These are phyloP conservation scores for Lavandula angustifolia DNA, from an alignment of 257 asterid species.

Conservation along the genomic window DNA sequence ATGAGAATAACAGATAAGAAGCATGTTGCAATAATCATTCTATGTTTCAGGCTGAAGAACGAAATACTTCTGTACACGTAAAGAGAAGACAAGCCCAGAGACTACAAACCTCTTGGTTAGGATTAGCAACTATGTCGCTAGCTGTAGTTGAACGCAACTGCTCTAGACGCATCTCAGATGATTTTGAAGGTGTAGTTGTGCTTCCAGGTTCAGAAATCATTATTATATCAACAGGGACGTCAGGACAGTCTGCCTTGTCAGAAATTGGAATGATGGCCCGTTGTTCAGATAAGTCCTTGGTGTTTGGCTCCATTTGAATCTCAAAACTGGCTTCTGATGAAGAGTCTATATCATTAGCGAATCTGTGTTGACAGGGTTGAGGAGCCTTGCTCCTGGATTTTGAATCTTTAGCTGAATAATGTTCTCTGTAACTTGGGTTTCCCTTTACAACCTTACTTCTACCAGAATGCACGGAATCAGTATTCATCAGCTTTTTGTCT, in stretches of 20 bases:
- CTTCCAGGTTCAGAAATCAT: slow-evolving; percentile 44
- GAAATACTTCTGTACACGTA: slow-evolving; percentile 15
- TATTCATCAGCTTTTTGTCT: slow-evolving; percentile 32
- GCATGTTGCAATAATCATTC: slow-evolving; percentile 5
- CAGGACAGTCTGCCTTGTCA: slow-evolving; percentile 33
- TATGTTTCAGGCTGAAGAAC: not conserved
- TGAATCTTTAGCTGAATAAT: slow-evolving; percentile 37
- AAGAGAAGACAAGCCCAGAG: slow-evolving; percentile 52
- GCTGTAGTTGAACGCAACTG: slow-evolving; percentile 34
- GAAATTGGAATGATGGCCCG: slow-evolving; percentile 36
- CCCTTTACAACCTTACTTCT: slow-evolving; percentile 52
- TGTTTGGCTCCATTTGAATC: slow-evolving; percentile 46
- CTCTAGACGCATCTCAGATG: slow-evolving; percentile 37
- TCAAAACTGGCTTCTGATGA: slow-evolving; percentile 45
- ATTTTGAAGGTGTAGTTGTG: slow-evolving; percentile 35
- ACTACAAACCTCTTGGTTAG: slow-evolving; percentile 33
- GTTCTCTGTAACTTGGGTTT: slow-evolving; percentile 40
- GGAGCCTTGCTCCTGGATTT: slow-evolving; percentile 48
- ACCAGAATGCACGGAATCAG: slow-evolving; percentile 34
- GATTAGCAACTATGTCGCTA: slow-evolving; percentile 32
- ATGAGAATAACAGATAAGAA: slow-evolving; percentile 21
- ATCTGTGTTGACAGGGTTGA: slow-evolving; percentile 35
- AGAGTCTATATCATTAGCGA: slow-evolving; percentile 38
- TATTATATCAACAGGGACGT: slow-evolving; percentile 38
- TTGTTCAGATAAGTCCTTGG: slow-evolving; percentile 39